These are phyloP conservation scores for Fusarium nodosum DNA, from an alignment of 2,329 filamentous ascomycete genomes.

Conservation along the genomic window DNA sequence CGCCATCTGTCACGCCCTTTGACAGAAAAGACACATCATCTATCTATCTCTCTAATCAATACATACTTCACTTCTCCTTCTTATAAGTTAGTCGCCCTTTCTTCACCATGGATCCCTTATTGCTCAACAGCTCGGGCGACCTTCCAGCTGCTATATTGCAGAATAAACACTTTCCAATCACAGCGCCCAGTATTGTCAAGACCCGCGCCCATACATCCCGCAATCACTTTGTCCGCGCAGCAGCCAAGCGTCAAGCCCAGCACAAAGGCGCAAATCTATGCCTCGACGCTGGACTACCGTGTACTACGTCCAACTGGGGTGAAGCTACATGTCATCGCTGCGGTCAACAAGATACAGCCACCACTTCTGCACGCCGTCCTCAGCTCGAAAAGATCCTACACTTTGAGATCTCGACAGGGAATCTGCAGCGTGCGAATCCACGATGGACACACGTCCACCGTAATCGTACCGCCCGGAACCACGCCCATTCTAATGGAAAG, in stretches of 20 bases:
- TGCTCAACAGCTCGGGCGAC: conserved; percentile 43
- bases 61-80: neutral
- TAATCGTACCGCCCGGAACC: conserved; percentile 32
- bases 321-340: conserved; percentile 32
- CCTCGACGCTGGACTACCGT: conserved; percentile 43
- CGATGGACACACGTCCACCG: conserved; percentile 28
- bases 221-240: conserved; percentile 52
- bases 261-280: conserved; percentile 37
- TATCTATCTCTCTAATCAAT: neutral
- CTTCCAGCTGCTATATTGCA: conserved; percentile 38
- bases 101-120: conserved; percentile 42
- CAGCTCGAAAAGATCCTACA: conserved; percentile 46
- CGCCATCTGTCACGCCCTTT: conserved; percentile 37
- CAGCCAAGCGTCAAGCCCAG: conserved; percentile 52
- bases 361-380: conserved; percentile 33
- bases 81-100: conserved; percentile 23
- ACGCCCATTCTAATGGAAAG: conserved; percentile 12
- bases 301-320: conserved; percentile 27
- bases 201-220: conserved; percentile 41
- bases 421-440: conserved; percentile 24
- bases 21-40: conserved; percentile 17
- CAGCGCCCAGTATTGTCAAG: conserved; percentile 20
- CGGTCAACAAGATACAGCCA: conserved; percentile 23
- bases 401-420: conserved; percentile 16
- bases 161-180: conserved; percentile 41